Percentiles rank a stretch among this genome's conserved stretches.
Conservation (phyloP, 306 rosid species). For the Lathyrus sativus region DNA sequence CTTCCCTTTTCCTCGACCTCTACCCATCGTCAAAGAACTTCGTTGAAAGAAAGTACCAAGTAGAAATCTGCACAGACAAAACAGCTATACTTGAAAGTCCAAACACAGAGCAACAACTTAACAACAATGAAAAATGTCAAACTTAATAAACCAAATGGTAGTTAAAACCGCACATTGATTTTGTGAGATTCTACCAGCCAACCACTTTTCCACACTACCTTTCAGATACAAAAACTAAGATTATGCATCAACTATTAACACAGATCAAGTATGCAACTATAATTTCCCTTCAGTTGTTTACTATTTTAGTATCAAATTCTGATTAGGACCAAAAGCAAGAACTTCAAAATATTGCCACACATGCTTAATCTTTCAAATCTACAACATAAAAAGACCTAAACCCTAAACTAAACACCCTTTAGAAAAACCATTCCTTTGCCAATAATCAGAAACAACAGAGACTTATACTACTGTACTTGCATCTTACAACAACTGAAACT, state of each 20-base stretch:
- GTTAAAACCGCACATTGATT: conserved; percentile 19
- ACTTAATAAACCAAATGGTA: conserved; percentile 31
- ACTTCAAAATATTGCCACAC: conserved; percentile 24
- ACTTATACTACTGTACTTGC: conserved; percentile 30
- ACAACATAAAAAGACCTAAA: conserved; percentile 15
- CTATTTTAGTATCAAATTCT: conserved; percentile 20
- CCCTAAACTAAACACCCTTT: background rate
- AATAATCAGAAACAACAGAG: conserved; percentile 16
- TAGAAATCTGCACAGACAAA: conserved; percentile 44
- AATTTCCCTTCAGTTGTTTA: conserved; percentile 3
- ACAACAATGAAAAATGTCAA: conserved; percentile 29
- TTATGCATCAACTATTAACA: conserved; percentile 26
- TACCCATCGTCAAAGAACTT: conserved; percentile 54
- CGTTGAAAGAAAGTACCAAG: conserved; percentile 30
- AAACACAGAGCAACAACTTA: conserved; percentile 24
- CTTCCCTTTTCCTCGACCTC: conserved; percentile 79
- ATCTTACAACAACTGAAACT: conserved; percentile 14
- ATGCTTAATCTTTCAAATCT: conserved; percentile 22
- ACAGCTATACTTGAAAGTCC: conserved; percentile 35
- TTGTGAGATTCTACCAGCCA: conserved; percentile 16
- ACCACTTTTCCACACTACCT: conserved; percentile 23
- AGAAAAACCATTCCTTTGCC: conserved; percentile 30
- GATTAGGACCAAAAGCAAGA: conserved; percentile 25
- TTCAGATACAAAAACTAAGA: conserved; percentile 12
- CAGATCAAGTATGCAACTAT: conserved; percentile 16